Evolutionary conservation across 2,329 filamentous ascomycete species (phyloP).

Genomic region (Botrytis paeoniae): DNA sequence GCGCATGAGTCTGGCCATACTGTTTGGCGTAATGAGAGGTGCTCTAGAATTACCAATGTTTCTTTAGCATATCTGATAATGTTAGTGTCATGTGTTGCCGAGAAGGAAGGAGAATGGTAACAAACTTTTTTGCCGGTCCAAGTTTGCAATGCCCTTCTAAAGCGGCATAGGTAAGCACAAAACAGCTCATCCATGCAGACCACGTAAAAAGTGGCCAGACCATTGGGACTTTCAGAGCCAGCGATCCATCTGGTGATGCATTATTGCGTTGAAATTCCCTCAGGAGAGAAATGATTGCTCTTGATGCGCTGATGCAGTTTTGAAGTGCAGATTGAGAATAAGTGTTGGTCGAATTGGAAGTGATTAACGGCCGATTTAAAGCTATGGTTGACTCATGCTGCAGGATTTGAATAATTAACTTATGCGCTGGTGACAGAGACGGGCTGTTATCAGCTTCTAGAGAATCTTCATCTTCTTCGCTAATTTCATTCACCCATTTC

Average conservation of each 20-base stretch:
- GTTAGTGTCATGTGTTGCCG: neutral
- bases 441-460: neutral
- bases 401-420: neutral
- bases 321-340: neutral
- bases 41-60: neutral
- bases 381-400: neutral
- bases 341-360: neutral
- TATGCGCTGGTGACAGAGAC: neutral
- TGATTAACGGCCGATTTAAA: neutral
- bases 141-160: neutral
- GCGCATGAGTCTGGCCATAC: neutral
- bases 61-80: neutral
- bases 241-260: neutral
- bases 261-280: neutral
- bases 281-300: neutral
- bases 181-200: neutral
- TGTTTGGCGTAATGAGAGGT: neutral
- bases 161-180: neutral
- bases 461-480: neutral
- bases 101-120: neutral
- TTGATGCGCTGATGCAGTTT: neutral
- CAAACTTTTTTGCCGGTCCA: neutral
- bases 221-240: neutral
- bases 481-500: neutral
- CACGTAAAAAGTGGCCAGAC: neutral